Evolutionary conservation across 1,284 basidiomycete genomes (phyloP), one percentile per base, ranked within the genome.

Genomic region (Hemileia vastatrix): DNA sequence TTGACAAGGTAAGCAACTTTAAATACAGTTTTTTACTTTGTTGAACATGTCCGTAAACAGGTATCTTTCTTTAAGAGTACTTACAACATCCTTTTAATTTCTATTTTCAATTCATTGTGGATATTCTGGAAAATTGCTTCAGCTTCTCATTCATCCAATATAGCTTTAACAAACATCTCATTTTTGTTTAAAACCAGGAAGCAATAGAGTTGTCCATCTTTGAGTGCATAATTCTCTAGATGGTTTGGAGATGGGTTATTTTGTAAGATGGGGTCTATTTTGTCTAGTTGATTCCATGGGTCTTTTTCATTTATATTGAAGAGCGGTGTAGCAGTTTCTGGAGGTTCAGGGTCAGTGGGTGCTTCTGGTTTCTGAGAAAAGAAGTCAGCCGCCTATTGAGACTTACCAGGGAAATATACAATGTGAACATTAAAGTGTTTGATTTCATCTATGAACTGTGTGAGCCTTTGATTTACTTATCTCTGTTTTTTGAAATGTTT

Each of bases 401-500:
- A 40, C 18, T 21, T 11, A 5, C 55, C 55, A 6, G 55, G 55
- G 11, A 15, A 31, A n/a, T 57, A 57, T 3, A 57, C 32, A 18
- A 57, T 57, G 21, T 27, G 44, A 5, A 19, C 31, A 18, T 57
- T 19, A 6, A 44, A 56, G 19, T 31, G 47, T 47, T 56, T 19
- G 21, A 56, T 56, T 23, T 56, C 23, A 13, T 57, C 44, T 6
- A 57, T 18, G 23, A 57, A 57, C 11, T 27, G 6, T 1, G 44
- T 45, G 1, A 36, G 27, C n/a, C 4, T 19, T 1, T n/a, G 5
- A 21, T 57, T 57, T 1, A 56, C 54, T 9, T 56, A 24, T 8
- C 18, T 2, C 47, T 56, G 54, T 4, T 21, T 56, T 27, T 56
- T 56, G 43, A 56, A 56, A 15, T 56, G 27, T 47, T 56, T 56